Conservation (phyloP, 1,284 basidiomycete species). For the Mycena sp. region DNA sequence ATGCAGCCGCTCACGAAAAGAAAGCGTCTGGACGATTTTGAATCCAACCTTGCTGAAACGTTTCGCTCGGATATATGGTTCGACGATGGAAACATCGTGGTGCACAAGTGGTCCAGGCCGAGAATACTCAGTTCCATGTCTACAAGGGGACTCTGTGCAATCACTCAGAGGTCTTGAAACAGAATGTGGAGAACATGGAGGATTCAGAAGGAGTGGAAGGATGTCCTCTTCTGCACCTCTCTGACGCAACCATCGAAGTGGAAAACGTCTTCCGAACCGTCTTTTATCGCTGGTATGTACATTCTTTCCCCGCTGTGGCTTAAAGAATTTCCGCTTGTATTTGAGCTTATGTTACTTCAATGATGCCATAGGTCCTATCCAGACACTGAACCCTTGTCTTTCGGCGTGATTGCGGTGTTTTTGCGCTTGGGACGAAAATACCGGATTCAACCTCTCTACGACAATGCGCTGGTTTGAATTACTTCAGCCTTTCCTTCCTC, state of each 20-base stretch:
- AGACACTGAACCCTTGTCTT: conserved; percentile 2
- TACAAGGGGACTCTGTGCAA: conserved; percentile 25
- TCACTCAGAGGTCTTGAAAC: conserved; percentile 25
- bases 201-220: conserved; percentile 25
- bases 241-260: conserved; percentile 25
- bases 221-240: conserved; percentile 25
- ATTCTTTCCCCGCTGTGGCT: neutral
- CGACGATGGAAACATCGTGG: conserved; percentile 30
- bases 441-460: conserved; percentile 6
- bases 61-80: conserved; percentile 17
- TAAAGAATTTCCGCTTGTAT: too few relatives aligned
- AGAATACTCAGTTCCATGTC: conserved; percentile 30
- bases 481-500: neutral
- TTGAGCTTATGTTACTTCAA: neutral
- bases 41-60: too few relatives aligned
- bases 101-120: conserved; percentile 29
- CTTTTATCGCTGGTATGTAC: conserved; percentile 6
- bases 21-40: too few relatives aligned
- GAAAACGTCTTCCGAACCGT: conserved; percentile 5
- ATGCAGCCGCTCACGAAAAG: too few relatives aligned
- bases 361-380: conserved; percentile 8
- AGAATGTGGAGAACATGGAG: conserved; percentile 15
- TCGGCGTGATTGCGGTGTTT: conserved; percentile 4
- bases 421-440: conserved; percentile 7
- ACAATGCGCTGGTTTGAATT: conserved; percentile 1